Conservation (phyloP, 2,329 filamentous ascomycete species). For the Scedosporium boydii region DNA sequence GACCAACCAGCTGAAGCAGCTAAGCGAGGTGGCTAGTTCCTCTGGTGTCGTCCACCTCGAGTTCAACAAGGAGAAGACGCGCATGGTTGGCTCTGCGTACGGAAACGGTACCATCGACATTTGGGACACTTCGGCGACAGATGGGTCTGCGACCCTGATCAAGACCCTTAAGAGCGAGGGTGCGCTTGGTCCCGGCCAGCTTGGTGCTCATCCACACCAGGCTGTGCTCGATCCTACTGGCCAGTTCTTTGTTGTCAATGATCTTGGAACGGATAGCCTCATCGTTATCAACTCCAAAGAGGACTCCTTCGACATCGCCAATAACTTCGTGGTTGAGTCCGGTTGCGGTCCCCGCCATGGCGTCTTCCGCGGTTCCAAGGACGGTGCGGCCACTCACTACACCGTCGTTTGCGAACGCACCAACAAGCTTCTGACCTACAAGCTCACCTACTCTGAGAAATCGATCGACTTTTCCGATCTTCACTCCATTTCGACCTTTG, state of each 20-base stretch:
- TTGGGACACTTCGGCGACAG: slow-evolving; percentile 28
- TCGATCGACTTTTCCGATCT: slow-evolving; percentile 23
- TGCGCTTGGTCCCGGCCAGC: slow-evolving; percentile 15
- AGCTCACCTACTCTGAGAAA: slow-evolving; percentile 24
- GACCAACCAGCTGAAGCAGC: slow-evolving; percentile 18
- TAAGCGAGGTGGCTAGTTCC: slow-evolving; percentile 23
- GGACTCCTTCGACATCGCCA: slow-evolving; percentile 28
- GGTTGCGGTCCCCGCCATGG: slow-evolving; percentile 41
- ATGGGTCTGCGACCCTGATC: slow-evolving; percentile 25
- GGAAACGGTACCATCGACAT: slow-evolving; percentile 31
- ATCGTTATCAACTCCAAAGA: slow-evolving; percentile 33
- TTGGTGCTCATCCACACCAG: slow-evolving; percentile 7
- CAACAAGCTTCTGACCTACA: slow-evolving; percentile 11
- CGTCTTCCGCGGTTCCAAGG: slow-evolving; percentile 7
- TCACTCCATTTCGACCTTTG: slow-evolving; percentile 31
- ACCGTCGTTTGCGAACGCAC: slow-evolving; percentile 11
- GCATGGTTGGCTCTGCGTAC: slow-evolving; percentile 35
- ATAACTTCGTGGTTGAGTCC: slow-evolving; percentile 22
- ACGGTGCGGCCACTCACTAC: slow-evolving; percentile 7
- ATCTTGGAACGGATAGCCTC: slow-evolving; percentile 40
- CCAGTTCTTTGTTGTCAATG: slow-evolving; percentile 37
- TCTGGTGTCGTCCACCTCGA: slow-evolving; percentile 36
- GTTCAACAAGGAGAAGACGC: slow-evolving; percentile 32
- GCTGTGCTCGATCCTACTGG: slow-evolving; percentile 8
- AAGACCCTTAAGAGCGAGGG: slow-evolving; percentile 17